phyloP scores from a whole-genome alignment of 2,329 filamentous ascomycete species.

The Gliomastix tumulicola region DNA sequence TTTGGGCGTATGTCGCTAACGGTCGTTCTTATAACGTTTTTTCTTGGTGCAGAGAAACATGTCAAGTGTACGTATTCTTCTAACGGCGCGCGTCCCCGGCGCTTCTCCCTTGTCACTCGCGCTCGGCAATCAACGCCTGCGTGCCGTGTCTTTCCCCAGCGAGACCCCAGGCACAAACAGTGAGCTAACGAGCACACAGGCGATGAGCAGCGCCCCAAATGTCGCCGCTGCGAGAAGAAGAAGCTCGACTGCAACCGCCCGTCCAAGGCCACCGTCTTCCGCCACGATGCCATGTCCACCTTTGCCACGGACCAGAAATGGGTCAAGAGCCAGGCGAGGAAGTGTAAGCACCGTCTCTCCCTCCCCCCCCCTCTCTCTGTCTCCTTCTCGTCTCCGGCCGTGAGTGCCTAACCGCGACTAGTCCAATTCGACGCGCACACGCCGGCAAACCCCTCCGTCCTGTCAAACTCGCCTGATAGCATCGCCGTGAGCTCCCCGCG shows the following conservation, averaged over 20 bases:
- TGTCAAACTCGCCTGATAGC: no score
- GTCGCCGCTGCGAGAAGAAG: conserved; percentile 23
- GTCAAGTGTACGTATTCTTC: conserved; percentile 12
- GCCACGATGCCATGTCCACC: conserved; percentile 20
- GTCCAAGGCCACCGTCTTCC: conserved; percentile 25
- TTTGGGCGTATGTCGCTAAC: no score
- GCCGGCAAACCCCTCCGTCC: neutral
- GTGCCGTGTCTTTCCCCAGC: neutral
- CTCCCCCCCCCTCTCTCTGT: no score
- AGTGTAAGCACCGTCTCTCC: no score
- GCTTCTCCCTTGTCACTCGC: no score
- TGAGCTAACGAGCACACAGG: conserved; percentile 14
- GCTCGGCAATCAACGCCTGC: neutral
- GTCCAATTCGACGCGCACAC: neutral
- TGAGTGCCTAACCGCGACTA: no score
- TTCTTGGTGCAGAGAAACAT: conserved; percentile 13
- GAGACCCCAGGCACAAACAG: neutral
- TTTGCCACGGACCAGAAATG: conserved; percentile 26
- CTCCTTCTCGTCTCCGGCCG: no score
- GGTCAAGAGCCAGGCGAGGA: conserved; percentile 23
- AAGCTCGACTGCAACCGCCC: conserved; percentile 24
- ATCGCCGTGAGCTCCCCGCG: neutral
- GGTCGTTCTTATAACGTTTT: no score
- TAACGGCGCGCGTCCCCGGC: no score
- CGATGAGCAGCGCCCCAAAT: conserved; percentile 27